Evolutionary conservation across 2,329 filamentous ascomycete genomes (phyloP), one percentile per base, ranked within the genome.

Genomic region (Aspergillus tubingensis): DNA sequence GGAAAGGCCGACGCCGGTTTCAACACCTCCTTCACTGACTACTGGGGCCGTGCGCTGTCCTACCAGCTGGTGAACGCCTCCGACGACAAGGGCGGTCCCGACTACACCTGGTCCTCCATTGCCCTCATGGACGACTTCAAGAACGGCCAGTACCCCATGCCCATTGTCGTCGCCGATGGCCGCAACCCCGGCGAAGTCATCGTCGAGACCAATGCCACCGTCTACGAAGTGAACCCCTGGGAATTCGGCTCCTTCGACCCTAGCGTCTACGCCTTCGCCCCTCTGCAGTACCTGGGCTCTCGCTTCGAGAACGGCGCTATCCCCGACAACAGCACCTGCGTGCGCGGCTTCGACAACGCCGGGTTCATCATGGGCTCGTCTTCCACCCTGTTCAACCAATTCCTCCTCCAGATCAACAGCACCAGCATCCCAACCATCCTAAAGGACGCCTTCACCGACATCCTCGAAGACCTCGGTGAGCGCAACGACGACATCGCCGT

Each of bases 281-380:
- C 91, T 1, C 77, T 89, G 5, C 78, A 86, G 62, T 93, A 88
- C 65, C 75, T 93, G 2, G 91, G 91, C 2, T 91, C 90, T 1
- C 87, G 87, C 65, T 92, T 94, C 73, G 83, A 81, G 41, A 81
- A 78, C 5, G 91, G 91, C 19, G 70, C 73, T 7, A 74, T 95
- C 19, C 77, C 84, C 0, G 72, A 79, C 10, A 74, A 81, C 58
- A 83, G 84, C 47, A 73, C 77, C 27, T 96, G 93, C 70, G 83
- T 96, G 15, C 81, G 84, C 7, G 93, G 93, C 1, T 92, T 92
- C 64, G 93, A 96, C 76, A 92, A 92, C 68, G 85, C 85, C 23
- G 91, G 91, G 6, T 96, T 86, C 71, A 81, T 96, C 25, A 92
- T 96, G 86, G 92, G 92, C 54, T 96, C 92, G 0, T 92, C 89